Percentiles rank a stretch among this genome's conserved stretches.
phyloP scores from a whole-genome alignment of 2,329 filamentous ascomycete species.

The Monilinia vaccinii-corymbosi region DNA sequence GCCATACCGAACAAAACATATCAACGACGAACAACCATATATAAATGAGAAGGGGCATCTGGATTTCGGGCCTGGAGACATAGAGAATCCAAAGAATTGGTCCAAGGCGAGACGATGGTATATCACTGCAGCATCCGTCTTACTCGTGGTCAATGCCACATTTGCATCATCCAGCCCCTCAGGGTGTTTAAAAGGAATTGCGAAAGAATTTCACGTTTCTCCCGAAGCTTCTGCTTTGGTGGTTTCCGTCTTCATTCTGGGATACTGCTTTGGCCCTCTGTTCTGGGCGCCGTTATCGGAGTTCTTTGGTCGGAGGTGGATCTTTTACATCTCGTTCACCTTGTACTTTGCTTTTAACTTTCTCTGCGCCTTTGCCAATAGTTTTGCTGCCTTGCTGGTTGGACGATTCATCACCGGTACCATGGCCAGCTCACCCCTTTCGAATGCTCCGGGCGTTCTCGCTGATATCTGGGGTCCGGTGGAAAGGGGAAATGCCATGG shows the following conservation, averaged over 20 bases:
- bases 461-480: constrained; percentile 49
- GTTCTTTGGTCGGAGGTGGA: constrained; percentile 49
- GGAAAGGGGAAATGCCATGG: constrained; percentile 48
- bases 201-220: constrained; percentile 30
- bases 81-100: constrained; percentile 36
- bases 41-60: constrained; percentile 25
- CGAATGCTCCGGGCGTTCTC: constrained; percentile 53
- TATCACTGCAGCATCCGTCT: constrained; percentile 32
- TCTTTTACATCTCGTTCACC: constrained; percentile 51
- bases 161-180: constrained; percentile 36
- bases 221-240: constrained; percentile 33
- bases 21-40: constrained; percentile 14
- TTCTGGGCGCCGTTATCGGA: constrained; percentile 37
- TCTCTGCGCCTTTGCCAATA: constrained; percentile 47
- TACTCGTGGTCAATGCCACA: constrained; percentile 35
- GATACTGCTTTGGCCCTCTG: constrained; percentile 38
- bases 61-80: constrained; percentile 36
- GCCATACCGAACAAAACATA: constrained; percentile 21
- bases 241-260: constrained; percentile 37
- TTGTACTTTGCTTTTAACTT: constrained; percentile 54
- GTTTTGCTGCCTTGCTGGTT: constrained; percentile 50
- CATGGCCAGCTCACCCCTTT: constrained; percentile 52
- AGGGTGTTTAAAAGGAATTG: constrained; percentile 32
- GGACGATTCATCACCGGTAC: constrained; percentile 58
- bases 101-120: constrained; percentile 31